phyloP scores from a whole-genome alignment of 2,329 filamentous ascomycete genomes.

The Colletotrichum endophyticum region DNA sequence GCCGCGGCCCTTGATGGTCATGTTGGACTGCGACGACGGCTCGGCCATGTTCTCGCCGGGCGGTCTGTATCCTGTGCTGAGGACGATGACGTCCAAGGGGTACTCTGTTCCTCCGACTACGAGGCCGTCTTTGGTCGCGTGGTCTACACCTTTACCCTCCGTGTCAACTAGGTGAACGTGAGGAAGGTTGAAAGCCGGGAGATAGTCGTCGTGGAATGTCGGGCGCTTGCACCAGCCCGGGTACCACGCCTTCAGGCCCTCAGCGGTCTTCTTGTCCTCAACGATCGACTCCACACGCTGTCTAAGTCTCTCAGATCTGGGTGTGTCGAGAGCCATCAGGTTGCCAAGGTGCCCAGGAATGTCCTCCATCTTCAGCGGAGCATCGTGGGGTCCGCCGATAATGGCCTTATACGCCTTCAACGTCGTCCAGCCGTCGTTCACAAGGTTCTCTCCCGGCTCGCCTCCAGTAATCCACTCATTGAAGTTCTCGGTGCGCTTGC shows the following conservation, averaged over 20 bases:
- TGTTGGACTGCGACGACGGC: conserved; percentile 21
- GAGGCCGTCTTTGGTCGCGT: conserved; percentile 50
- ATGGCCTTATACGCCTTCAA: conserved; percentile 43
- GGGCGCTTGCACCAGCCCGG: conserved; percentile 68
- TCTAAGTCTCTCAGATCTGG: conserved; percentile 48
- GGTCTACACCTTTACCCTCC: conserved; percentile 53
- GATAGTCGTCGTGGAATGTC: conserved; percentile 65
- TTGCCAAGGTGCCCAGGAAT: conserved; percentile 36
- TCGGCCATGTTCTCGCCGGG: conserved; percentile 34
- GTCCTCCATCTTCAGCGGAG: conserved; percentile 21
- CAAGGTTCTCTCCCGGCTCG: conserved; percentile 42
- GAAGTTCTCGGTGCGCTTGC: conserved; percentile 49
- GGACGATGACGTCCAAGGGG: conserved; percentile 44
- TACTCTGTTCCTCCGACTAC: conserved; percentile 53
- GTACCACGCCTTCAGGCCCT: conserved; percentile 64
- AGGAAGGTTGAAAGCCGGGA: conserved; percentile 60
- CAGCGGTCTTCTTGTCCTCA: conserved; percentile 54
- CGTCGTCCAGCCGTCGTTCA: conserved; percentile 54
- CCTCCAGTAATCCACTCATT: conserved; percentile 35
- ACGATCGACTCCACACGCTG: conserved; percentile 55
- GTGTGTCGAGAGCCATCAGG: conserved; percentile 45
- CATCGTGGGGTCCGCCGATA: conserved; percentile 28
- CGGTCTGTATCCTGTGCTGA: conserved; percentile 41
- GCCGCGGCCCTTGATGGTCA: conserved; percentile 44
- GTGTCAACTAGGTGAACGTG: conserved; percentile 68